Conservation (phyloP, 2,329 filamentous ascomycete genomes). For the Magnaporthales sp. region DNA sequence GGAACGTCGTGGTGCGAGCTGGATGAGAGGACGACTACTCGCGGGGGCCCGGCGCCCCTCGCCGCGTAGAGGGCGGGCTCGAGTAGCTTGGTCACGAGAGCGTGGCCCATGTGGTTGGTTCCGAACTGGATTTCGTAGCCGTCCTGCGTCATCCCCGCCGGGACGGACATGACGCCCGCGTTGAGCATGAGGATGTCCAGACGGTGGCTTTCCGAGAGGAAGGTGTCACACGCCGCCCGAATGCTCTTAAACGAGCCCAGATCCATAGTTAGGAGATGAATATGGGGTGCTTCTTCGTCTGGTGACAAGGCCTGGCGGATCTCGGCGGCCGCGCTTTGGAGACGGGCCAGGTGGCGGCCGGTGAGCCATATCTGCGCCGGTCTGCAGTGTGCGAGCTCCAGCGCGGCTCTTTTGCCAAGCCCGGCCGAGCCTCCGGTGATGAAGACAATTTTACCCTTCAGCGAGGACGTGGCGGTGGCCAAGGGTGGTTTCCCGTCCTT, state of each 20-base stretch:
- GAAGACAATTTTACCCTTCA: slow-evolving; percentile 32
- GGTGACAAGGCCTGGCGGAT: neutral
- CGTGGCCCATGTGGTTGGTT: slow-evolving; percentile 34
- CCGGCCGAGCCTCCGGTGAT: slow-evolving; percentile 40
- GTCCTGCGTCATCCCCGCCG: slow-evolving; percentile 22
- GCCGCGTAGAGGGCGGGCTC: slow-evolving; percentile 16
- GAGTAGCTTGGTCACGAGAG: slow-evolving; percentile 28
- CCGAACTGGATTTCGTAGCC: slow-evolving; percentile 34
- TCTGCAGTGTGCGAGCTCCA: slow-evolving; percentile 30
- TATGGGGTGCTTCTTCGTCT: neutral
- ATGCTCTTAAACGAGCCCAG: neutral
- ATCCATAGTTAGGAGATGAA: neutral
- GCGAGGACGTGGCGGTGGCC: slow-evolving; percentile 3
- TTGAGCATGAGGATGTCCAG: slow-evolving; percentile 33
- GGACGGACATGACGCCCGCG: slow-evolving; percentile 28
- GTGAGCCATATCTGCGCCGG: slow-evolving; percentile 15
- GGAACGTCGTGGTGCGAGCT: slow-evolving; percentile 9
- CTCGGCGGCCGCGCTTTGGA: neutral
- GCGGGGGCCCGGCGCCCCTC: slow-evolving; percentile 12
- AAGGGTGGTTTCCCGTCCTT: neutral
- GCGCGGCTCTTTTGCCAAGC: slow-evolving; percentile 34
- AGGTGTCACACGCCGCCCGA: slow-evolving; percentile 5
- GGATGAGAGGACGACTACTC: slow-evolving; percentile 15
- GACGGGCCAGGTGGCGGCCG: neutral
- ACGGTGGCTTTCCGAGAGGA: slow-evolving; percentile 17